Evolutionary conservation across 225 moss, liverwort and hornwort genomes (phyloP), one percentile per base, ranked within the genome.

Genomic region (Physcomitrellopsis africana): DNA sequence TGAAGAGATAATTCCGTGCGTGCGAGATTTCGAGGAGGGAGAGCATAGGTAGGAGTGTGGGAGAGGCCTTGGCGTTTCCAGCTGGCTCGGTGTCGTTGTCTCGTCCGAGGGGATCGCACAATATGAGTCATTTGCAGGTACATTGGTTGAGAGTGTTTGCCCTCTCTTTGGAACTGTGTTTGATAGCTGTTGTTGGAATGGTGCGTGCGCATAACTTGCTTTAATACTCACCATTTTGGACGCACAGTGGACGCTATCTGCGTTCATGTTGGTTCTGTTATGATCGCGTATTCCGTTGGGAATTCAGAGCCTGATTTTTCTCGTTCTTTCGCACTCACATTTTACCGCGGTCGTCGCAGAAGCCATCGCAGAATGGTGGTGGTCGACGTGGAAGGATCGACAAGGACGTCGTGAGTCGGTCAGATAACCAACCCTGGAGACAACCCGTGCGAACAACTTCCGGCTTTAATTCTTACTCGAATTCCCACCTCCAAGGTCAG

Each of bases 101-200:
- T 45, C 32, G 0, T 48, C 7, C 19, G 20, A 72, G 55, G 29
- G 67, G 24, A 24, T 75, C 46, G n/a, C 56, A 42, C 72, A 57
- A 43, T 56, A 83, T 83, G 83, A 83, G 75, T 83, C 76, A 79
- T 76, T 51, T 56, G 72, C 79, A 83, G 83, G 83, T 79, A 76
- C 49, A 41, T 11, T 19, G n/a, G 42, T 65, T 61, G 19, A 17
- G 1, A 20, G 17, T 41, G 32, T 24, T 41, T 7, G 44, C 1
- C 32, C 47, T 6, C 5, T 27, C 20, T 49, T 17, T 7, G 5
- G 41, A 23, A 17, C 11, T 13, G 12, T 20, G 9, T 9, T 8
- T 3, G 10, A 24, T 13, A 65, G 51, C 18, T 69, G 60, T 51
- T 45, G 20, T 1, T 58, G 69, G 20, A 47, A 20, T 63, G 63